Evolutionary conservation across 371 early-diverging fungal genomes (phyloP).

Genomic region (Umbelopsis sp.): DNA sequence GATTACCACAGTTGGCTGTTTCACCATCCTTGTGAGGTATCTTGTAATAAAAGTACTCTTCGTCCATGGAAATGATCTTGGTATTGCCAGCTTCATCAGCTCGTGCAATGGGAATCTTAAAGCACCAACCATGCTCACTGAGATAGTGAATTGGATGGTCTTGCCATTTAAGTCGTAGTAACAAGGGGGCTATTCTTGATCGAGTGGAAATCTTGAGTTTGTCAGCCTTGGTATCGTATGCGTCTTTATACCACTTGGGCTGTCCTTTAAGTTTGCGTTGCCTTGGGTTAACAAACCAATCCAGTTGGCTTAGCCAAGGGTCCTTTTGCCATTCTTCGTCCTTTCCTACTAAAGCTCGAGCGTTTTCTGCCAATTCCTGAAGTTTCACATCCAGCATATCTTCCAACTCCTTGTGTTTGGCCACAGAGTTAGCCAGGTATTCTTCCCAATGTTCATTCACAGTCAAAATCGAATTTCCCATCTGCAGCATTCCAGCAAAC

Average conservation of each 20-base stretch:
- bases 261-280: conserved; percentile 64
- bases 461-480: conserved; percentile 88
- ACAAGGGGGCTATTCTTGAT: conserved; percentile 78
- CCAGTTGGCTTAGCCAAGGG: conserved; percentile 87
- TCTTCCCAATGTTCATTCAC: conserved; percentile 79
- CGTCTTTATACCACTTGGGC: conserved; percentile 89
- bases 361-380: conserved; percentile 67
- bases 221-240: conserved; percentile 65
- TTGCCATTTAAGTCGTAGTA: conserved; percentile 86
- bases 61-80: conserved; percentile 35
- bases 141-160: conserved; percentile 81
- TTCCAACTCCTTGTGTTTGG: conserved; percentile 57
- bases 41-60: conserved; percentile 62
- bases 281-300: conserved; percentile 73
- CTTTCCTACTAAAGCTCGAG: conserved; percentile 43
- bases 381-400: conserved; percentile 65
- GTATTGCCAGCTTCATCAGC: conserved; percentile 20
- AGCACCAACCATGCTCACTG: conserved; percentile 80
- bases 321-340: conserved; percentile 55
- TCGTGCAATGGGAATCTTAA: conserved; percentile 46
- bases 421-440: conserved; percentile 62
- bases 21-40: conserved; percentile 93
- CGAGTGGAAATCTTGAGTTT: conserved; percentile 70
- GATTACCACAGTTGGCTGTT: conserved; percentile 81
- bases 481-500: conserved; percentile 88